Evolutionary conservation across 2,329 filamentous ascomycete genomes (phyloP), one percentile per base, ranked within the genome.

Genomic region (Onygenales sp.): DNA sequence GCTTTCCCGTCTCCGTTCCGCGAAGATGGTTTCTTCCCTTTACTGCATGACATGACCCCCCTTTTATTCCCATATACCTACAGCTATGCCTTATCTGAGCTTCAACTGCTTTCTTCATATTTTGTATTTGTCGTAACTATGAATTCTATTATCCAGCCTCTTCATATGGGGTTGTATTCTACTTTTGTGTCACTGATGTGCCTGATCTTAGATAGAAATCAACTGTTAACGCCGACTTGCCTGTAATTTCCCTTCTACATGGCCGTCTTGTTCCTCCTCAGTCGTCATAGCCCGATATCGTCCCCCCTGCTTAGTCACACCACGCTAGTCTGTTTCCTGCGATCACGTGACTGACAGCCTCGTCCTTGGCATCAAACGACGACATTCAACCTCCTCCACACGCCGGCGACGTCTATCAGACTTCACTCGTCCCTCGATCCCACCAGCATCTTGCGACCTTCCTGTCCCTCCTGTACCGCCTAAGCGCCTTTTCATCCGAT

Each of bases 361-460:
- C 53, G 53, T 52, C 51, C 55, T 70, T 70, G 67, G 68, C 67
- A 67, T 69, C 65, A 65, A 65, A 51, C 54, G 39, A 52, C 52
- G 37, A 52, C 45, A 47, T 47, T 52, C 40, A 51, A 40, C 49
- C 33, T 36, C 11, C 9, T 44, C 31, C 33, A 39, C 8, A 31
- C 37, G 8, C n/a, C 34, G 6, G 11, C 42, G 32, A 40, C 27
- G 21, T 39, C 42, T 14, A 52, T 52, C 50, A 46, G 33, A 32
- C 50, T 32, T 7, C 11, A 32, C 33, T 7, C 39, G n/a, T 46
- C 31, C 17, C 27, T 17, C 6, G 9, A 34, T 17, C 33, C 32
- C 4, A 17, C n/a, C 21, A 42, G 39, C 14, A 9, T 36, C 33
- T n/a, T 21, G 49, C 9, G 11, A 10, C 8, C 13, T 43, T 39